Evolutionary conservation across 2,329 filamentous ascomycete genomes (phyloP), one percentile per base, ranked within the genome.

Genomic region (Stromatinia cepivora): DNA sequence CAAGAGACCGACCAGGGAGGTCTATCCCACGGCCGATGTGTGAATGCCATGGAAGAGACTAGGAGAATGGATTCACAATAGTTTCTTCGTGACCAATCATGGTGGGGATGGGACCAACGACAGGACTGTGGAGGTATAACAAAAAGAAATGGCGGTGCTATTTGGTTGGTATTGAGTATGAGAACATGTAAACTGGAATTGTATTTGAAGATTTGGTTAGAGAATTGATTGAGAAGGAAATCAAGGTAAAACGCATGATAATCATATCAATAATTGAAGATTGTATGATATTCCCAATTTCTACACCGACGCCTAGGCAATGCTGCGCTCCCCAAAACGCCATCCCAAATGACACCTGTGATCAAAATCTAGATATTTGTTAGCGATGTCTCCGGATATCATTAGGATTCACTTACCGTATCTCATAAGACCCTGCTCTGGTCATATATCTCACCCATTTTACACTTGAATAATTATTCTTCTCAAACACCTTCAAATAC

Each of bases 401-500:
- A 34, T 31, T 45, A 56, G 9, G n/a, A 39, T 42, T 25, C n/a
- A n/a, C 73, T 72, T 73, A 96, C 90, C 93, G 86, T 79, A 99
- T 97, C 82, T 99, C 95, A 81, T 99, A 99, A 80, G 93, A 97
- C 39, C 95, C 95, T 22, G 94, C 95, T 74, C 94, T 89, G 25
- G 95, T 99, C 95, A 99, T 98, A 81, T 99, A 99, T 76, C 95
- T 85, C 76, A 99, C 95, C 95, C 95, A 99, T 81, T 99, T 99
- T 62, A 99, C 95, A 78, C 93, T 97, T 72, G 92, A 96, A 80
- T 99, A 99, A 81, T 98, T 98, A 81, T 88, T 95, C 88, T 99
- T 99, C 83, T 99, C 95, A 82, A 99, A 99, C 1, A 99, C 95
- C 82, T 99, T 99, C 70, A 99, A 82, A 80, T 99, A 99, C 63